Base-by-base conservation (phyloP, 495 filamentous ascomycete genomes). In the Hypomontagnella submonticulosa region DNA sequence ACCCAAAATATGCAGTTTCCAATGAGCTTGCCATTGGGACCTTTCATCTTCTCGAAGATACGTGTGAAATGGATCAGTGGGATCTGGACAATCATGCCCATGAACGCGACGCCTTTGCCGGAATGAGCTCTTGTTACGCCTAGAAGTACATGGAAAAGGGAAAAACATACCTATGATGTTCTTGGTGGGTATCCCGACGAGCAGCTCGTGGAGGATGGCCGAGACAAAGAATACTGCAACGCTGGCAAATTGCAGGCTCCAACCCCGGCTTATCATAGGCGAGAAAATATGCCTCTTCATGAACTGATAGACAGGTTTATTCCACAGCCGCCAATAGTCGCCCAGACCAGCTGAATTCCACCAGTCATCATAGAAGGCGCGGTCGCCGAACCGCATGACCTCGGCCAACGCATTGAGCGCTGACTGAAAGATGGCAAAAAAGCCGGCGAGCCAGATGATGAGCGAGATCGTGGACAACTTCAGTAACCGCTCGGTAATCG, bases 1-100 rank as follows among this genome's bases (percentile, higher is more conserved):
- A 95, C 82, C 95, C 95, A 99, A 77, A 99, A 99, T 54, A 97
- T 93, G 38, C 84, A 86, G 73, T 99, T 99, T 7, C 95, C 95
- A 54, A 94, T 79, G 3, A 94, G 79, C 69, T 85, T 89, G 3
- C 90, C 91, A 57, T 85, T 83, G 2, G 85, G 83, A 5, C 90
- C 88, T 50, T 89, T 83, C 84, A 90, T 90, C 69, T 87, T 90
- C 75, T 93, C 90, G 30, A 97, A 76, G 0, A 89, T 87, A 10
- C 85, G 78, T 0, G 95, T 99, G 4, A 95, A 59, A n/a, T 79
- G 77, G 47, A 99, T 95, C 18, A 99, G 80, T 0, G 94, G 95
- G 5, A 98, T 81, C 73, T 99, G 95, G 57, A 92, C 81, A 73
- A 97, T 79, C 95, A 99, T 99, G 23, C 95, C 95, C 1, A 88